Conservation (phyloP, 73 alveolate genomes). For the Uronychia binucleata region DNA sequence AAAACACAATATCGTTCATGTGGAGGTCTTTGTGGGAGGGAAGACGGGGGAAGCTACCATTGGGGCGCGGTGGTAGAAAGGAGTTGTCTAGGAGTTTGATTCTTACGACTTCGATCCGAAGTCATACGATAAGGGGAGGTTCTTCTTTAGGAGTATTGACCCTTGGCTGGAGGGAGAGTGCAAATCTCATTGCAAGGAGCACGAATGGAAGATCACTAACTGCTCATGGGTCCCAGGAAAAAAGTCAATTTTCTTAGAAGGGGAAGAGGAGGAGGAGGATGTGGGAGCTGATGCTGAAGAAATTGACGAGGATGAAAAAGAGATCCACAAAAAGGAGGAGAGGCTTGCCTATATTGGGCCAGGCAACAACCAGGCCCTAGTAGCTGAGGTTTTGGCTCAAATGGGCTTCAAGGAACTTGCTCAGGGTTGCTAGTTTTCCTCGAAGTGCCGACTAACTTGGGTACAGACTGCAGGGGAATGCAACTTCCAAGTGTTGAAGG, state of each 20-base stretch:
- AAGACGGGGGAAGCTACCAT: constrained; percentile 81
- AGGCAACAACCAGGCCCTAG: constrained; percentile 54
- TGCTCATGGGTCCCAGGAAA: constrained; percentile 60
- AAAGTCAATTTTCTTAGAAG: constrained; percentile 63
- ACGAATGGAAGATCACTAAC: constrained; percentile 69
- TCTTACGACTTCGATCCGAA: constrained; percentile 77
- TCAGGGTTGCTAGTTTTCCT: constrained; percentile 49
- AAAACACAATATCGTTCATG: constrained; percentile 88
- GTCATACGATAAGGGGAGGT: constrained; percentile 67
- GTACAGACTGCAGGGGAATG: constrained; percentile 52
- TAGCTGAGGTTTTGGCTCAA: constrained; percentile 8
- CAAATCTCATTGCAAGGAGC: constrained; percentile 75
- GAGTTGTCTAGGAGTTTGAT: constrained; percentile 78
- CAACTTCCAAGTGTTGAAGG: constrained; percentile 41
- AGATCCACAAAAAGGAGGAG: neutral
- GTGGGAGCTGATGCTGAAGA: constrained; percentile 46
- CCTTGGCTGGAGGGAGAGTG: constrained; percentile 88
- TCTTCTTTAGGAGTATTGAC: constrained; percentile 82
- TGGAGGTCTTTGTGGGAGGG: constrained; percentile 87
- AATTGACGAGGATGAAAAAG: constrained; percentile 20
- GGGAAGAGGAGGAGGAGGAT: constrained; percentile 52
- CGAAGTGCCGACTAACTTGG: constrained; percentile 55
- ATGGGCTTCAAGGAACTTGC: constrained; percentile 41
- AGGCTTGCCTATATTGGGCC: constrained; percentile 30
- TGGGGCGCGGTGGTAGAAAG: constrained; percentile 86